Evolutionary conservation across 768 basidiomycete species (phyloP).

Genomic region (Suillus paluster): DNA sequence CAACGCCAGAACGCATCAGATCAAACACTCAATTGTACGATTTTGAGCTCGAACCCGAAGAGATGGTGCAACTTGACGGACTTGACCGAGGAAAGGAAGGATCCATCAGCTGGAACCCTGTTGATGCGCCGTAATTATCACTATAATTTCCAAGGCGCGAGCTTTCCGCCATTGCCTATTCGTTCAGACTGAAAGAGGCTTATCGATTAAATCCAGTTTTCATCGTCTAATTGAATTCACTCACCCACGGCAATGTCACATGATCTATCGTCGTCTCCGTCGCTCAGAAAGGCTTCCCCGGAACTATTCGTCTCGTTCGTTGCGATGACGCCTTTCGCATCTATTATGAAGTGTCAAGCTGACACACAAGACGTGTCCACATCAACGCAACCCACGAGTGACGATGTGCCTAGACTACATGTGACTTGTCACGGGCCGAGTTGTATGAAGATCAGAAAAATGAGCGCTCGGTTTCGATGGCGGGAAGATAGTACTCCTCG

Average conservation of each 20-base stretch:
- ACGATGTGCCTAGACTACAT: not conserved
- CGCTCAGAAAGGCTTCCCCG: not conserved
- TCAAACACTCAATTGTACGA: slow-evolving; percentile 78
- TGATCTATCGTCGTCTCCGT: not conserved
- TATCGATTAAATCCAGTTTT: not conserved
- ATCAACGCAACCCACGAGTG: not conserved
- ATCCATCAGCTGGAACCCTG: slow-evolving; percentile 84
- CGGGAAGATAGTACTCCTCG: not conserved
- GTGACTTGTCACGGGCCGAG: not conserved
- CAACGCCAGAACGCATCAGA: slow-evolving; percentile 67
- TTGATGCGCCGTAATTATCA: slow-evolving; percentile 46
- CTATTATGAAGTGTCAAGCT: not conserved
- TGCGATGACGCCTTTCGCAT: not conserved
- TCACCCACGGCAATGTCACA: not conserved
- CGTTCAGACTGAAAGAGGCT: not conserved
- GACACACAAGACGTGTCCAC: not conserved
- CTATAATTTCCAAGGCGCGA: not conserved
- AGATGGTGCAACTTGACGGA: slow-evolving; percentile 66
- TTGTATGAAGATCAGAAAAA: not conserved
- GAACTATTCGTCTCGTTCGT: not conserved
- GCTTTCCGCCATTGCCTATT: not conserved
- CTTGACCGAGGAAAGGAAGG: slow-evolving; percentile 78
- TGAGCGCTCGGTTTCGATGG: not conserved
- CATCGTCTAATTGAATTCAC: not conserved
- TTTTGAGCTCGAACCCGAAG: slow-evolving; percentile 68